These are phyloP conservation scores for Tolypocladium ovalisporum DNA, from an alignment of 2,329 filamentous ascomycete genomes.

Conservation along the genomic window DNA sequence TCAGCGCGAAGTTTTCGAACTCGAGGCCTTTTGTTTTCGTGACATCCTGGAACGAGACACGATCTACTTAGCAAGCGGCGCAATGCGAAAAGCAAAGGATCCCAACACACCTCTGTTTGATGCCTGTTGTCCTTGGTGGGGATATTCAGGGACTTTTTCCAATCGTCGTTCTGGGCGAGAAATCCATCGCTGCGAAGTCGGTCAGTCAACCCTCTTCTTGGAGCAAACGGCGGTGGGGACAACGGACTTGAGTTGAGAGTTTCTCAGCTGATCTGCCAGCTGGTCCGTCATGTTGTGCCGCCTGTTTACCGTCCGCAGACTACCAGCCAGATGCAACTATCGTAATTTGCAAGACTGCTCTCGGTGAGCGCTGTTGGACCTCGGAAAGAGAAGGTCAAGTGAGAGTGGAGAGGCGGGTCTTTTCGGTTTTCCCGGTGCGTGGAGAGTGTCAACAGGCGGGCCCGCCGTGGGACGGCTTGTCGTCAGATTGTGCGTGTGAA, in stretches of 20 bases:
- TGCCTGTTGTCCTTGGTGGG: constrained; percentile 66
- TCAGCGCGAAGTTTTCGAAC: constrained; percentile 94
- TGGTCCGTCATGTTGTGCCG: constrained; percentile 30
- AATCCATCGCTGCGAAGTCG: constrained; percentile 30
- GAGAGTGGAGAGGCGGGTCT: not conserved
- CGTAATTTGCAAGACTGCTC: constrained; percentile 9
- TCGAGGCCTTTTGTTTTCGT: constrained; percentile 96
- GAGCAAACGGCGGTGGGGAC: not conserved
- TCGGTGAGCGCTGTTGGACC: not conserved
- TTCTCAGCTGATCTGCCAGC: constrained; percentile 33
- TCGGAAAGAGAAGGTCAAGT: not conserved
- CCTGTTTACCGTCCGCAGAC: constrained; percentile 14
- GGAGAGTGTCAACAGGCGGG: not conserved
- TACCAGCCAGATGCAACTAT: constrained; percentile 8
- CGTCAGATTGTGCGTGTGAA: not conserved
- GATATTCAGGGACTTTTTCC: constrained; percentile 63
- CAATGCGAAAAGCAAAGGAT: constrained; percentile 1
- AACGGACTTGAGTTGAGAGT: constrained; percentile 29
- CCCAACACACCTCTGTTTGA: constrained; percentile 59
- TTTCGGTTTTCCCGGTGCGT: not conserved
- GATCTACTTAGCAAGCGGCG: not conserved
- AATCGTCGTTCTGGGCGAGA: constrained; percentile 44
- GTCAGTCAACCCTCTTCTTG: constrained; percentile 3
- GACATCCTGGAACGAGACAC: constrained; percentile 64
- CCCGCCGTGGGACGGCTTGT: not conserved